Evolutionary conservation across 2,329 filamentous ascomycete species (phyloP), one percentile per base, ranked within the genome.

Genomic region (Trichoderma sp.): DNA sequence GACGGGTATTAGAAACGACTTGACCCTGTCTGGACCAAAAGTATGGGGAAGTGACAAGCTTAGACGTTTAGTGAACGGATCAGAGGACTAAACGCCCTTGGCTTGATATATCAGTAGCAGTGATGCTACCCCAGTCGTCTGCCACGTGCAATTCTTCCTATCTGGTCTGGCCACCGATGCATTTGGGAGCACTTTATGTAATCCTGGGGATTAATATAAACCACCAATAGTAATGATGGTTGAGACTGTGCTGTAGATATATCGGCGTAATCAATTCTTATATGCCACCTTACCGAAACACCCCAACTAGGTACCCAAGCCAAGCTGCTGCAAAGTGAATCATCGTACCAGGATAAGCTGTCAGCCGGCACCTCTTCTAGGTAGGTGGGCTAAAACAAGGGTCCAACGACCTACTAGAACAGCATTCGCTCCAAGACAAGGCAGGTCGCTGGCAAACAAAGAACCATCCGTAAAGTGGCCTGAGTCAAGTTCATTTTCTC

Each of bases 311-410:
- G n/a, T n/a, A n/a, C n/a, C n/a, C n/a, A n/a, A n/a, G 13, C 55
- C 21, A 59, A 59, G 56, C 56, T 43, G 34, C 56, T 18, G 11
- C 34, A 28, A 18, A 7, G 54, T 43, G 52, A 46, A 37, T 66
- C 37, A 18, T n/a, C 2, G 26, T 14, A 16, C 30, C 4, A 18
- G 60, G 37, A 66, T 66, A 37, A 56, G 63, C 63, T 39, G 63
- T 66, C 52, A 66, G 63, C 63, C 26, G 10, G 39, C 21, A 34
- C 37, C 52, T 66, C 63, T 37, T 58, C 52, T 66, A 66, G 63
- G 63, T 56, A 66, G 63, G 63, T 66, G 37, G 63, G 32, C 46
- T 43, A n/a, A 21, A 18, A 34, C 34, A 18, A 10, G 11, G 10
- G 16, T 34, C 24, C 26, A 59, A 26, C 55, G 32, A 59, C 32